Conservation (phyloP, 805 yeast species). For the Ogataea sp. region DNA sequence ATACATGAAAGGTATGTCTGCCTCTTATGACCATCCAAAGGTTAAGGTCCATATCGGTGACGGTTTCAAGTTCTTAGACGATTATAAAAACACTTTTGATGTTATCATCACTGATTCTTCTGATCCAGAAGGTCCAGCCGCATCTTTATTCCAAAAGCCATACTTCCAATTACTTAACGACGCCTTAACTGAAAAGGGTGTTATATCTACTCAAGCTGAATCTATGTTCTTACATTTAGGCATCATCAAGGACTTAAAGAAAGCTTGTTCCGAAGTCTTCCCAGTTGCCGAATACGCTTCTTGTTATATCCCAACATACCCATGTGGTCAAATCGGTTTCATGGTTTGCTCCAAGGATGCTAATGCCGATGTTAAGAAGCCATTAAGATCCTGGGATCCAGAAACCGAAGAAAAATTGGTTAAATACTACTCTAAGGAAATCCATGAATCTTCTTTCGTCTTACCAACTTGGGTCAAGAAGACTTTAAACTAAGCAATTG, state of each 20-base stretch:
- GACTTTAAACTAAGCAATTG: too few species aligned
- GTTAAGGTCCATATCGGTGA: constrained; percentile 89
- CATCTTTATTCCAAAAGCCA: constrained; percentile 82
- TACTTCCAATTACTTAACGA: constrained; percentile 77
- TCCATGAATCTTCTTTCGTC: constrained; percentile 85
- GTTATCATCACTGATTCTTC: constrained; percentile 96
- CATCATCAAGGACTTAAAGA: constrained; percentile 73
- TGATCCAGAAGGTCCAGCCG: constrained; percentile 99
- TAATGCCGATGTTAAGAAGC: constrained; percentile 53
- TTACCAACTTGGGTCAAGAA: constrained; percentile 84
- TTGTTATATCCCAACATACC: constrained; percentile 92
- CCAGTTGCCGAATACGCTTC: constrained; percentile 88
- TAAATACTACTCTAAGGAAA: constrained; percentile 75
- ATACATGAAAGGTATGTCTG: constrained; percentile 83
- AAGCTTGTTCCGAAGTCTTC: constrained; percentile 77
- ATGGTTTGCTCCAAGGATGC: constrained; percentile 87
- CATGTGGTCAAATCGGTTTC: constrained; percentile 97
- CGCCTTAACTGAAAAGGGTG: constrained; percentile 92
- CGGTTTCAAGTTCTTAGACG: constrained; percentile 92
- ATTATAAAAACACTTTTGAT: constrained; percentile 78
- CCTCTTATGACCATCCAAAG: constrained; percentile 79
- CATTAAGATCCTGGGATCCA: constrained; percentile 55
- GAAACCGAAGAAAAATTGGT: constrained; percentile 57
- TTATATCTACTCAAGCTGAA: constrained; percentile 91
- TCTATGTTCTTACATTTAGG: constrained; percentile 88